Percentiles rank a stretch among this genome's conserved stretches.
phyloP scores from a whole-genome alignment of 768 basidiomycete species.

The Ephemerocybe angulata region DNA sequence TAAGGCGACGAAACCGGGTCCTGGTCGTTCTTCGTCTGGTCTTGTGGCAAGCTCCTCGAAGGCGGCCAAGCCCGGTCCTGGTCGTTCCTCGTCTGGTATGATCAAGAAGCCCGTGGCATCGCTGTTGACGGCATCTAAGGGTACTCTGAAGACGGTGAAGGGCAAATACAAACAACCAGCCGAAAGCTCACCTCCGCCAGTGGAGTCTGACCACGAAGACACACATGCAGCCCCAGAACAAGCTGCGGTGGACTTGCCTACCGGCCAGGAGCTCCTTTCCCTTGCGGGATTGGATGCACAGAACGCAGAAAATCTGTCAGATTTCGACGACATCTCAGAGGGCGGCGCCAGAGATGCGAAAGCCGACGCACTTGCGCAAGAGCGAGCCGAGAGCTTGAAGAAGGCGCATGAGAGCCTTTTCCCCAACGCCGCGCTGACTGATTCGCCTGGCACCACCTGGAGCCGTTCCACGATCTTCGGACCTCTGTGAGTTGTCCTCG shows the following conservation, averaged over 20 bases:
- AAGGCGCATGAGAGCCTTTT: conserved; percentile 28
- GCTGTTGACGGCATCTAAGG: conserved; percentile 51
- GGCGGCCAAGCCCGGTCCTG: conserved; percentile 38
- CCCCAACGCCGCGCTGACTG: conserved; percentile 28
- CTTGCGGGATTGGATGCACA: conserved; percentile 44
- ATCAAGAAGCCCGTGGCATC: conserved; percentile 43
- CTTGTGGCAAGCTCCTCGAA: not conserved
- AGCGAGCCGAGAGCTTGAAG: conserved; percentile 6
- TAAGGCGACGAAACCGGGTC: conserved; percentile 33
- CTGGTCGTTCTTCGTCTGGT: conserved; percentile 49
- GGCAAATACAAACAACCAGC: conserved; percentile 32
- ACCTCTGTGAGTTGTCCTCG: conserved; percentile 45
- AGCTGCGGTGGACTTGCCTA: conserved; percentile 3
- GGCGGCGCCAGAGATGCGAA: not conserved
- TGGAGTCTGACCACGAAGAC: conserved; percentile 3
- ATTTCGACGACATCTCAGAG: conserved; percentile 44
- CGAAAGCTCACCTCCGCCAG: conserved; percentile 2
- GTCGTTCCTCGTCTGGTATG: conserved; percentile 46
- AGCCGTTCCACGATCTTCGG: conserved; percentile 64
- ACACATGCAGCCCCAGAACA: conserved; percentile 7
- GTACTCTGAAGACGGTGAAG: conserved; percentile 47
- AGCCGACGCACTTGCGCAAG: not conserved
- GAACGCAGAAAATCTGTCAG: conserved; percentile 42
- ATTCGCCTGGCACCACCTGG: conserved; percentile 26
- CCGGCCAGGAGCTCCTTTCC: conserved; percentile 39